These are phyloP conservation scores for Pichia terricola DNA, from an alignment of 1,139 yeast species.

Conservation along the genomic window DNA sequence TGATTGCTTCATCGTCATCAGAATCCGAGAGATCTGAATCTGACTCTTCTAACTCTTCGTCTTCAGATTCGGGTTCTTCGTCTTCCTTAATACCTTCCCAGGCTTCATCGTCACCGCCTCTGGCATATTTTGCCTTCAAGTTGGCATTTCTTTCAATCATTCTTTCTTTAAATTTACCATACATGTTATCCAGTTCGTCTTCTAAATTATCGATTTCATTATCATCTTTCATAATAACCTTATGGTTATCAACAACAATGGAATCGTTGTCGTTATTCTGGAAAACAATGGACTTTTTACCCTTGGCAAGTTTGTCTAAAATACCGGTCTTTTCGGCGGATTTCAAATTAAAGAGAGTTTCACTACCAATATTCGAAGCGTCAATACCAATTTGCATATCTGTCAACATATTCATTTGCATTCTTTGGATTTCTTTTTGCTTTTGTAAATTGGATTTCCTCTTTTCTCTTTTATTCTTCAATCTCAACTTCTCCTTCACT, in stretches of 20 bases:
- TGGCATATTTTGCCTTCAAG: slow-evolving; percentile 65
- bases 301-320: slow-evolving; percentile 61
- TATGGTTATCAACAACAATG: slow-evolving; percentile 28
- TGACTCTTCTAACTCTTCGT: slow-evolving; percentile 33
- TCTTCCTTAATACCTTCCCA: slow-evolving; percentile 76
- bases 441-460: slow-evolving; percentile 73
- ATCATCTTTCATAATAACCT: slow-evolving; percentile 29
- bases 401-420: slow-evolving; percentile 95
- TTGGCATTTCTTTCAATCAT: slow-evolving; percentile 75
- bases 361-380: slow-evolving; percentile 76
- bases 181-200: slow-evolving; percentile 75
- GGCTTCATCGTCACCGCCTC: slow-evolving; percentile 65
- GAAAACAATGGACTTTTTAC: slow-evolving; percentile 65
- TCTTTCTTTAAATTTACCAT: slow-evolving; percentile 60
- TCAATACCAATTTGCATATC: slow-evolving; percentile 91
- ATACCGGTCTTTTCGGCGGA: slow-evolving; percentile 82
- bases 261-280: slow-evolving; percentile 40
- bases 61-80: slow-evolving; percentile 32
- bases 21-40: slow-evolving; percentile 35
- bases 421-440: slow-evolving; percentile 80
- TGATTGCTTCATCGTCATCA: slow-evolving; percentile 71
- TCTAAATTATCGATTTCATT: slow-evolving; percentile 68
- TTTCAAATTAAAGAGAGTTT: slow-evolving; percentile 72
- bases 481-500: slow-evolving; percentile 62
- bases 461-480: slow-evolving; percentile 67